phyloP scores from a whole-genome alignment of 495 filamentous ascomycete genomes.

The Extremus antarcticus region DNA sequence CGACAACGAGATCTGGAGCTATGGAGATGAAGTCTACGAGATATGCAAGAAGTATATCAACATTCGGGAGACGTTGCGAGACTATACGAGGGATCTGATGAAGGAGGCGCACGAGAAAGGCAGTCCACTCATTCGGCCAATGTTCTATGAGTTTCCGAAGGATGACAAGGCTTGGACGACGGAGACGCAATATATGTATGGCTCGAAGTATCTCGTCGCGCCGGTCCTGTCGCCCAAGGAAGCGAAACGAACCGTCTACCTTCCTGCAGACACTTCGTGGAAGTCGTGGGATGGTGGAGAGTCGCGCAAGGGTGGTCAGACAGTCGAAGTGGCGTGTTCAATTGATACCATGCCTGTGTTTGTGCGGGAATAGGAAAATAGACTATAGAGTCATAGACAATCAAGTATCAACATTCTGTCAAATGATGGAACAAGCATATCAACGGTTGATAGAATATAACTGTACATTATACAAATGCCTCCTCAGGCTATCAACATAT shows the following conservation, averaged over 20 bases:
- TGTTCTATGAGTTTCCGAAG: conserved; percentile 47
- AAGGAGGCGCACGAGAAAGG: conserved; percentile 44
- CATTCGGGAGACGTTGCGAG: conserved; percentile 42
- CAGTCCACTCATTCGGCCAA: conserved; percentile 42
- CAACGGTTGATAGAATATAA: neutral
- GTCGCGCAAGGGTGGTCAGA: conserved; percentile 29
- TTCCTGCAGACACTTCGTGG: conserved; percentile 39
- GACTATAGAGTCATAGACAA: neutral
- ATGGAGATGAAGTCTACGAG: conserved; percentile 43
- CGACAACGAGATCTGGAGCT: conserved; percentile 50
- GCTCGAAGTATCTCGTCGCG: conserved; percentile 40
- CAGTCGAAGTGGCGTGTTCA: conserved; percentile 36
- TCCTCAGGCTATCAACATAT: neutral
- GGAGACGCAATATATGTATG: conserved; percentile 46
- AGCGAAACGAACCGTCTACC: conserved; percentile 35
- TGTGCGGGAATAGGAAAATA: neutral
- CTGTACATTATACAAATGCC: neutral
- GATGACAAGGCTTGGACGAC: conserved; percentile 40
- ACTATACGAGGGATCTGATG: conserved; percentile 43
- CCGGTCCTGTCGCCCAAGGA: conserved; percentile 39
- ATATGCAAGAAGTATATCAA: conserved; percentile 46
- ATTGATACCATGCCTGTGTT: conserved; percentile 44
- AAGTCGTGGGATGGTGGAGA: conserved; percentile 28
- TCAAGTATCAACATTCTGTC: too few species aligned
- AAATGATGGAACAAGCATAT: too few species aligned